Conservation (phyloP, 179 eudicot genomes). For the Heliamphora pulchella region DNA sequence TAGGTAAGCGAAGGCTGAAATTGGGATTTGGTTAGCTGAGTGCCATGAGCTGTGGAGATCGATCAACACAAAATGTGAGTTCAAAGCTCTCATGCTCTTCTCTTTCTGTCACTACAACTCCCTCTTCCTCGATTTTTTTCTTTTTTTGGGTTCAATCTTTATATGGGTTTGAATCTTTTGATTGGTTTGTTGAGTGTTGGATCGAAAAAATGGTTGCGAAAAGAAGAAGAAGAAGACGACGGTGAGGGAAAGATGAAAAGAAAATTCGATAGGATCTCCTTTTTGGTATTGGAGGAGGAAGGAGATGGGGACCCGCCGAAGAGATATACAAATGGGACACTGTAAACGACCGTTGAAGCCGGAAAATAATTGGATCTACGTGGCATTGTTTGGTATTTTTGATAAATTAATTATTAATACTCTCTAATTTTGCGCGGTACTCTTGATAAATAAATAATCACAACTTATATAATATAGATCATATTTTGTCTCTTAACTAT, state of each 20-base stretch:
- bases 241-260: not conserved
- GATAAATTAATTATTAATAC: too few species aligned
- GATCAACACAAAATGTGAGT: conserved; percentile 51
- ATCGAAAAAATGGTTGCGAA: not conserved
- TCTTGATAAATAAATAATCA: too few species aligned
- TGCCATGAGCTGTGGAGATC: conserved; percentile 70
- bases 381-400: too few species aligned
- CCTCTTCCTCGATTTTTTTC: not conserved
- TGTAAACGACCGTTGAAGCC: conserved; percentile 20
- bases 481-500: too few species aligned
- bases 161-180: not conserved
- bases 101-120: not conserved
- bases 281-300: conserved; percentile 1
- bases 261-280: conserved; percentile 29
- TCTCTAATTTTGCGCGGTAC: too few species aligned
- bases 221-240: conserved; percentile 5
- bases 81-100: conserved; percentile 54
- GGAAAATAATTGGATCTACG: too few species aligned
- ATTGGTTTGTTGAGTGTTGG: not conserved
- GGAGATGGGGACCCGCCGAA: conserved; percentile 10
- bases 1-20: conserved; percentile 41
- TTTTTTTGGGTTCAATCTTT: not conserved
- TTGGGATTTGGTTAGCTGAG: conserved; percentile 41
- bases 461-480: too few species aligned
- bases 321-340: conserved; percentile 4